Percentiles rank a stretch among this genome's conserved stretches.
phyloP scores from a whole-genome alignment of 78 protist species.

The Dictyostelium discoideum region DNA sequence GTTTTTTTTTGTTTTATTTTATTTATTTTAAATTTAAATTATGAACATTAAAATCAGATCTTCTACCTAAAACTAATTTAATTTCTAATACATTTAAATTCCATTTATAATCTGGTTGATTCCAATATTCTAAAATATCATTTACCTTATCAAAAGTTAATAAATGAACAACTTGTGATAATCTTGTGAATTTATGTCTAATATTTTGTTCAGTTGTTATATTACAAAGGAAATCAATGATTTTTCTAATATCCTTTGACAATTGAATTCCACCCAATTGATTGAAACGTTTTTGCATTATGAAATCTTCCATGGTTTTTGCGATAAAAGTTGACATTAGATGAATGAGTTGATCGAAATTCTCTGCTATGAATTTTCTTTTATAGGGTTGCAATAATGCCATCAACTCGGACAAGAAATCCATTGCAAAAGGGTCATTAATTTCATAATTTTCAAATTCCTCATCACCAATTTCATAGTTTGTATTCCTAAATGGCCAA shows the following conservation, averaged over 20 bases:
- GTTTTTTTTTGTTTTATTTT: neutral
- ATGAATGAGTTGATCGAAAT: constrained; percentile 48
- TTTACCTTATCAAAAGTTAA: constrained; percentile 57
- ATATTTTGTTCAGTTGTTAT: constrained; percentile 62
- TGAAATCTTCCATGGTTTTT: constrained; percentile 18
- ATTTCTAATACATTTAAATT: constrained; percentile 27
- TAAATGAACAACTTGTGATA: constrained; percentile 48
- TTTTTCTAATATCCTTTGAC: constrained; percentile 67
- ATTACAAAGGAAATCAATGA: constrained; percentile 33
- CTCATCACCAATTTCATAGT: constrained; percentile 38
- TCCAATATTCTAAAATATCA: constrained; percentile 60
- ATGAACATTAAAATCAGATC: constrained; percentile 66
- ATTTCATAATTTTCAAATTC: constrained; percentile 67
- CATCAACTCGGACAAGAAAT: neutral
- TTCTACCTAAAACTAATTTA: constrained; percentile 52
- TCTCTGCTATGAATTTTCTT: neutral
- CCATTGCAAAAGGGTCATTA: constrained; percentile 70
- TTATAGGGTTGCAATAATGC: constrained; percentile 33
- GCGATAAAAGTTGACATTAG: constrained; percentile 22
- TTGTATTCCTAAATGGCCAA: constrained; percentile 53
- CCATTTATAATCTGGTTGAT: constrained; percentile 45
- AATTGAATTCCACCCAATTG: constrained; percentile 61
- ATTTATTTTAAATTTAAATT: constrained; percentile 30
- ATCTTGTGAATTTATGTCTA: constrained; percentile 60
- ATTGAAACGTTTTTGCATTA: constrained; percentile 62